phyloP scores from a whole-genome alignment of 805 yeast species.

The Candida awuae region DNA sequence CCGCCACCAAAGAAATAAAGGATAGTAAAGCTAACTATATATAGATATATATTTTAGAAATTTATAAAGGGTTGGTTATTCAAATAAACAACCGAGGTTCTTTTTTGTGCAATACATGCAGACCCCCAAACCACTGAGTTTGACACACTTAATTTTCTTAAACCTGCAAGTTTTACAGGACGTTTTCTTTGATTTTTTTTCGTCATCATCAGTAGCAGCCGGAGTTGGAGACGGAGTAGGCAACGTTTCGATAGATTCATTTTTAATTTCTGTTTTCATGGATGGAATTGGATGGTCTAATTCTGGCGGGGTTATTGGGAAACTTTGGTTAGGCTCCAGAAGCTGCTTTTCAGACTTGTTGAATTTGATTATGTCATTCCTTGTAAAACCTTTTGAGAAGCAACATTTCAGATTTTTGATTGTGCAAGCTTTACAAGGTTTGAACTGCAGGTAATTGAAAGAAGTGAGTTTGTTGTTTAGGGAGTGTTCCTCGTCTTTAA shows the following conservation, averaged over 20 bases:
- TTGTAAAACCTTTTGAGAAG: slow-evolving; percentile 60
- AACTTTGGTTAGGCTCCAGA: slow-evolving; percentile 2
- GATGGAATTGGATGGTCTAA: not conserved
- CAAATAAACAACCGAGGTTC: slow-evolving; percentile 36
- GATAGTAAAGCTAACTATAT: not conserved
- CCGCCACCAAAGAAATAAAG: not conserved
- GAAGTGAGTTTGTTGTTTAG: slow-evolving; percentile 18
- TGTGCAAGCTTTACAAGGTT: slow-evolving; percentile 49
- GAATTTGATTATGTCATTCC: slow-evolving; percentile 44
- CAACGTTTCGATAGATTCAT: no score
- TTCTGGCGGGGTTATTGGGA: slow-evolving; percentile 1
- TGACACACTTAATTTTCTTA: slow-evolving; percentile 30
- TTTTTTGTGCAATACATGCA: slow-evolving; percentile 28
- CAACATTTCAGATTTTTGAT: slow-evolving; percentile 38
- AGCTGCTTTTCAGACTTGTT: slow-evolving; percentile 24
- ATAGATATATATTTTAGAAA: slow-evolving; percentile 11
- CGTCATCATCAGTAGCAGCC: slow-evolving; percentile 2
- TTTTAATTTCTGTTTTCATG: no score
- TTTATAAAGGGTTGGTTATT: slow-evolving; percentile 42
- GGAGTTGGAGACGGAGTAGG: slow-evolving; percentile 10
- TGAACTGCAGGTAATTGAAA: slow-evolving; percentile 36
- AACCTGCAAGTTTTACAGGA: slow-evolving; percentile 28
- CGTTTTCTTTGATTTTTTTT: slow-evolving; percentile 25
- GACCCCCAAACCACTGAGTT: slow-evolving; percentile 17
- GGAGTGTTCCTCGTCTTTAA: slow-evolving; percentile 16